phyloP scores from a whole-genome alignment of 257 asterid species.

The Solanum tacnaense region DNA sequence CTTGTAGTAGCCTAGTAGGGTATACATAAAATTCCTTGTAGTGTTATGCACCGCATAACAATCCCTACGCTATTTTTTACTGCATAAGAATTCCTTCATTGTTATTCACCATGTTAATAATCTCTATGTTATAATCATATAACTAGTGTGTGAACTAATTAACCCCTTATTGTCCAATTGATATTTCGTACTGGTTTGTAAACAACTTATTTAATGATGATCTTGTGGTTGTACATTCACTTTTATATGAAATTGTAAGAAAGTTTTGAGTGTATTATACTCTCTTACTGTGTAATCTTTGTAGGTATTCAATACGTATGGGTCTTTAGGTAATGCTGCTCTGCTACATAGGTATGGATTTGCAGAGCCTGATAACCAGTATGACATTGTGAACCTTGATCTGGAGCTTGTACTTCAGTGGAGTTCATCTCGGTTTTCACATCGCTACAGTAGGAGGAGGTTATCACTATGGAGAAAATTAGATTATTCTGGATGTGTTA shows the following conservation, averaged over 20 bases:
- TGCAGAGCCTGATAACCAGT: constrained; percentile 74
- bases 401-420: constrained; percentile 61
- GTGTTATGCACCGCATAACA: neutral
- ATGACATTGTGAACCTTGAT: constrained; percentile 74
- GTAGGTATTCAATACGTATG: constrained; percentile 89
- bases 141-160: neutral
- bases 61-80: neutral
- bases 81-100: neutral
- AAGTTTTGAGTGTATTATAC: neutral
- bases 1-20: neutral
- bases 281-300: neutral
- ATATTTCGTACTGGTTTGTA: neutral
- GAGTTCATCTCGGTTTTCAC: constrained; percentile 60
- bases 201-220: neutral
- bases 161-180: neutral
- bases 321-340: constrained; percentile 82
- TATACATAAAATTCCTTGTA: neutral
- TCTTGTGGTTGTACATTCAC: neutral
- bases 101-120: neutral
- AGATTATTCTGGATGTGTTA: constrained; percentile 50
- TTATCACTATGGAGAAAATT: constrained; percentile 64
- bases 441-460: constrained; percentile 58
- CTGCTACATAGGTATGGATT: constrained; percentile 91
- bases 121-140: neutral
- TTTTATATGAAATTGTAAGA: neutral